phyloP scores from a whole-genome alignment of 2,329 filamentous ascomycete genomes.

The Cladosporium velox region DNA sequence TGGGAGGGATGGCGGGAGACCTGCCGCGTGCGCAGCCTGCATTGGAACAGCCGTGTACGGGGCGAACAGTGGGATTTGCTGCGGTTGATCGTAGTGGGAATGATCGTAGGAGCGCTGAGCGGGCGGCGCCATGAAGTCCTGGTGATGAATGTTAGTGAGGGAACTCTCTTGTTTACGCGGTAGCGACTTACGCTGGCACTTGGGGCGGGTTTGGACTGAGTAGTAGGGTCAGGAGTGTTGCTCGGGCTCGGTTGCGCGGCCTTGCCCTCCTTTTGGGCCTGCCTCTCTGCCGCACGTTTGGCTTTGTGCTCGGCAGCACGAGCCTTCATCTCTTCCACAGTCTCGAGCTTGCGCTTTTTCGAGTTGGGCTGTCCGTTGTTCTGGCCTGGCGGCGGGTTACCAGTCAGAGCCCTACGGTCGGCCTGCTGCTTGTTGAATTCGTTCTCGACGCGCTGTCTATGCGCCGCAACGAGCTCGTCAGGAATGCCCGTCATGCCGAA shows the following conservation, averaged over 20 bases:
- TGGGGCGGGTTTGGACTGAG: background rate
- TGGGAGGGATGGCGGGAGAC: background rate
- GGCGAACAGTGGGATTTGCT: background rate
- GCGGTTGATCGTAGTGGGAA: background rate
- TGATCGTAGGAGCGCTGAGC: background rate
- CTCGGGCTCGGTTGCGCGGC: background rate
- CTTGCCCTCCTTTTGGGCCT: slow-evolving; percentile 33
- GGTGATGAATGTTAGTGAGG: background rate
- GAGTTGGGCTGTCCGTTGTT: background rate
- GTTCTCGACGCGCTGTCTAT: slow-evolving; percentile 82
- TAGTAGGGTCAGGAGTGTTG: background rate
- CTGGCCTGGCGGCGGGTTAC: slow-evolving; percentile 69
- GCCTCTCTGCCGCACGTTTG: slow-evolving; percentile 62
- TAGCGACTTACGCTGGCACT: background rate
- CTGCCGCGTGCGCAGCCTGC: background rate
- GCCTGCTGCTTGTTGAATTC: slow-evolving; percentile 84
- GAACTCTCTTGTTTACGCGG: background rate
- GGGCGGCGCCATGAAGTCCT: background rate
- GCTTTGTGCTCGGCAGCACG: slow-evolving; percentile 76
- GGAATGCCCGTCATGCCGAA: slow-evolving; percentile 98
- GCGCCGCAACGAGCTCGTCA: slow-evolving; percentile 76
- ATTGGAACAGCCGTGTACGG: background rate
- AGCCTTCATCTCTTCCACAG: slow-evolving; percentile 74
- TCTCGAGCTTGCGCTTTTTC: slow-evolving; percentile 73
- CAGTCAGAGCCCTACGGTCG: slow-evolving; percentile 77